These are phyloP conservation scores for Cruciata laevipes DNA, from an alignment of 257 asterid genomes.

Conservation along the genomic window DNA sequence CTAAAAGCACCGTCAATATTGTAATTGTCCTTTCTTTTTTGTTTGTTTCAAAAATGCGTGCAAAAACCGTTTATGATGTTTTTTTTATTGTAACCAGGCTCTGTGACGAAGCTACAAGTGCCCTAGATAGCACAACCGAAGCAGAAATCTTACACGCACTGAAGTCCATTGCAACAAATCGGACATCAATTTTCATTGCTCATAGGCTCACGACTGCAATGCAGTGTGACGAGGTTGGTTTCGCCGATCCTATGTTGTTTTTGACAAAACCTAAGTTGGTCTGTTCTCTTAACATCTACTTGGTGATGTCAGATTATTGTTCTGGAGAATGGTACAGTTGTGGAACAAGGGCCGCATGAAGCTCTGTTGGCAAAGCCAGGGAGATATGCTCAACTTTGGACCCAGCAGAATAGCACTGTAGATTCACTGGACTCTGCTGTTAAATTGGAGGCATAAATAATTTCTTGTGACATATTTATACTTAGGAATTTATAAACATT, in stretches of 20 bases:
- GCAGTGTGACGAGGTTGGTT: slow-evolving; percentile 87
- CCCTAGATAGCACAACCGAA: slow-evolving; percentile 96
- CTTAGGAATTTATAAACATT: background rate
- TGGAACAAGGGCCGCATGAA: slow-evolving; percentile 95
- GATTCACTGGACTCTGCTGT: slow-evolving; percentile 70
- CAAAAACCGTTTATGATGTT: background rate
- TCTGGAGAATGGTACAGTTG: slow-evolving; percentile 84
- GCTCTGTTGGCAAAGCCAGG: slow-evolving; percentile 66
- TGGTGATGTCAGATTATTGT: slow-evolving; percentile 59
- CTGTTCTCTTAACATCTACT: background rate
- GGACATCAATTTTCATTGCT: slow-evolving; percentile 90
- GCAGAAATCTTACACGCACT: slow-evolving; percentile 83
- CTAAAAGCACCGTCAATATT: slow-evolving; percentile 85
- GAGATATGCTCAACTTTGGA: slow-evolving; percentile 92
- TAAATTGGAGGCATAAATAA: slow-evolving; percentile 42
- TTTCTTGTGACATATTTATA: background rate
- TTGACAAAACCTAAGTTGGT: background rate
- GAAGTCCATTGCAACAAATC: slow-evolving; percentile 62
- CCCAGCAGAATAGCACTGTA: slow-evolving; percentile 73
- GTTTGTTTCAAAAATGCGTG: background rate
- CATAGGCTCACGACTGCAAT: slow-evolving; percentile 98
- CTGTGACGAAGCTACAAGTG: slow-evolving; percentile 99
- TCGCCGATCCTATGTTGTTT: background rate
- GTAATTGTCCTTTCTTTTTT: slow-evolving; percentile 34
- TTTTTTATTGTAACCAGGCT: slow-evolving; percentile 44